phyloP scores from a whole-genome alignment of 768 basidiomycete genomes.

The Pleurotus giganteus region DNA sequence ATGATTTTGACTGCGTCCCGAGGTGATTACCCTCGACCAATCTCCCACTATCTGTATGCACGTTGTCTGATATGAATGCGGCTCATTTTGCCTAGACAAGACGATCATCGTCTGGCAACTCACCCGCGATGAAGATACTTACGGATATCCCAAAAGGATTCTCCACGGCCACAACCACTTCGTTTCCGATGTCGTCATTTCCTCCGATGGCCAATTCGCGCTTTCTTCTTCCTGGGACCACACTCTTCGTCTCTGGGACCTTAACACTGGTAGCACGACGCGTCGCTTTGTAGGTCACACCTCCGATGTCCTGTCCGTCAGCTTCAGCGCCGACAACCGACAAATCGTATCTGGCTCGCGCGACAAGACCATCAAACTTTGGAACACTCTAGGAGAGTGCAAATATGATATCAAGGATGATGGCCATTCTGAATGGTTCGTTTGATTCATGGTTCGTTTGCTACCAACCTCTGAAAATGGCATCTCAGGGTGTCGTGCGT shows the following conservation, averaged over 20 bases:
- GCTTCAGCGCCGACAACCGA: conserved; percentile 99
- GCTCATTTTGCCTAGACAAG: conserved; percentile 70
- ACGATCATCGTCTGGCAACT: conserved; percentile 99
- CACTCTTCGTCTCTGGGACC: conserved; percentile 98
- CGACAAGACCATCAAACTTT: conserved; percentile 97
- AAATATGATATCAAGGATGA: conserved; percentile 99
- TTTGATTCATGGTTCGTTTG: conserved; percentile 19
- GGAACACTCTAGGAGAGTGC: conserved; percentile 99
- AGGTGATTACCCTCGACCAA: conserved; percentile 51
- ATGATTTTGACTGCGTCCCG: conserved; percentile 98
- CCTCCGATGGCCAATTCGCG: conserved; percentile 98
- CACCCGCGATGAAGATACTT: conserved; percentile 87
- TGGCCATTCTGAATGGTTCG: conserved; percentile 92
- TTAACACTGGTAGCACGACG: conserved; percentile 95
- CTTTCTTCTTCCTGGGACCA: conserved; percentile 99
- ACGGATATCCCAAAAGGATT: conserved; percentile 96
- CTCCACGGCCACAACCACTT: conserved; percentile 99
- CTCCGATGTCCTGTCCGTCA: conserved; percentile 97
- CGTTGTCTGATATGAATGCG: conserved; percentile 24
- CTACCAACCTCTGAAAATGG: conserved; percentile 1
- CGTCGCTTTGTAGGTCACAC: conserved; percentile 98
- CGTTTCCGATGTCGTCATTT: conserved; percentile 97
- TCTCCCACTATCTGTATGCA: background rate
- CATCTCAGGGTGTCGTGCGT: conserved; percentile 93
- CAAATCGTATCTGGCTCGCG: conserved; percentile 99